Evolutionary conservation across 805 yeast species (phyloP), one percentile per base, ranked within the genome.

Genomic region (Barnettozyma vustinii): DNA sequence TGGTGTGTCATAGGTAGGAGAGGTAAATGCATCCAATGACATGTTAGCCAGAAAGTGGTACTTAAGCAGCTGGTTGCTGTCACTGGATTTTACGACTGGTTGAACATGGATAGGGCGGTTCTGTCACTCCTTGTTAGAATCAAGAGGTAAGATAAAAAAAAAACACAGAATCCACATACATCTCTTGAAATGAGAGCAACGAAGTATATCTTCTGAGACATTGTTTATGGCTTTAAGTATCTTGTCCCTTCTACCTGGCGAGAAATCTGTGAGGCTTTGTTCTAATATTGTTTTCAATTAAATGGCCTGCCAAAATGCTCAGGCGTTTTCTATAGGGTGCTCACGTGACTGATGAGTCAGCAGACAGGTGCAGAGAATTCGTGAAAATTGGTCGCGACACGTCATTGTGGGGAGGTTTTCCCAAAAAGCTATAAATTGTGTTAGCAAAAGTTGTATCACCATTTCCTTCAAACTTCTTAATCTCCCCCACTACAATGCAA

Each of bases 21-120:
- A 77, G 32, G 81, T 72, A 58, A 84, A 82, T 19, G 83, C 75
- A 62, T 84, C 91, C 21, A 84, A 66, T 5, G 89, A 81, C 84
- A 84, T 83, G 60, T 84, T 88, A n/a, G 87, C 77, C 27, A 84
- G 68, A 56, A 84, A 84, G 58, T 84, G 82, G 66, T 80, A 83
- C 56, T 83, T 80, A 27, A 83, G 66, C 7, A 47, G 30, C 16
- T 53, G 52, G 9, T 47, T 46, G 12, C 39, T 20, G 15, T 27
- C 48, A 21, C 20, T 30, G 8, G 41, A n/a, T 12, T 40, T 41
- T 16, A 23, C 21, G 48, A 81, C 74, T 39, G 77, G 67, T 58
- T 80, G 85, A 39, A 81, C 78, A 60, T 82, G 83, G 20, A 82
- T 59, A 12, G 87, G 88, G 39, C 68, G 72, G 58, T 80, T 71